Evolutionary conservation across 495 filamentous ascomycete species (phyloP).

Genomic region (Xylaria telfairii): DNA sequence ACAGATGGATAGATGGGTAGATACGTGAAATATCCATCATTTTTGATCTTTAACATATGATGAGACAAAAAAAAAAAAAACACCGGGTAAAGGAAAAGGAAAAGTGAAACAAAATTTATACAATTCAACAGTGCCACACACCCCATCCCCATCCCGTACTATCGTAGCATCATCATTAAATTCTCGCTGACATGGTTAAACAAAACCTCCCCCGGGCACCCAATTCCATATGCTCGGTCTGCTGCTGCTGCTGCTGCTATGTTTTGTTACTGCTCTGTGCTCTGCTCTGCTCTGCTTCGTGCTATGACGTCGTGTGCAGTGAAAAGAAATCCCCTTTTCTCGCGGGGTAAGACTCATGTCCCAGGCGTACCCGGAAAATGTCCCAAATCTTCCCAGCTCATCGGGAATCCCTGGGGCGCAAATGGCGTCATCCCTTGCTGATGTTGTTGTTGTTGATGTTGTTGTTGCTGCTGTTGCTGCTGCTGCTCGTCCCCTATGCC

Average conservation of each 20-base stretch:
- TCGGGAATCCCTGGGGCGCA: slow-evolving; percentile 32
- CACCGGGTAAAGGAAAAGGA: too few species aligned
- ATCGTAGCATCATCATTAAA: slow-evolving; percentile 20
- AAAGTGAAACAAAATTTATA: background rate
- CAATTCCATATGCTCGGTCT: background rate
- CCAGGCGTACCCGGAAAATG: slow-evolving; percentile 26
- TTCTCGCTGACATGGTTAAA: background rate
- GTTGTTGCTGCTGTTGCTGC: slow-evolving; percentile 21
- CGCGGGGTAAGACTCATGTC: background rate
- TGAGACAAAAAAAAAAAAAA: background rate
- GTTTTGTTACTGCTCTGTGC: background rate
- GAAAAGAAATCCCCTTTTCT: background rate
- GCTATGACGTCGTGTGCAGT: background rate
- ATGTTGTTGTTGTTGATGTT: slow-evolving; percentile 16
- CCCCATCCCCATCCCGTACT: background rate
- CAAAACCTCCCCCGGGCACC: background rate
- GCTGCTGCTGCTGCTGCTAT: background rate
- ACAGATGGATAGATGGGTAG: background rate
- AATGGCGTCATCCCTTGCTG: slow-evolving; percentile 26
- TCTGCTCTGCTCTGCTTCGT: background rate
- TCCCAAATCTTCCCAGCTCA: slow-evolving; percentile 39
- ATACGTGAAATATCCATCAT: background rate
- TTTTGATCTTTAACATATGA: background rate
- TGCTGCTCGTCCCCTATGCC: slow-evolving; percentile 14
- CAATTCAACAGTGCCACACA: slow-evolving; percentile 4